Evolutionary conservation across 208 protist genomes (phyloP), one percentile per base, ranked within the genome.

Genomic region (Jaenimonas drosophilae): DNA sequence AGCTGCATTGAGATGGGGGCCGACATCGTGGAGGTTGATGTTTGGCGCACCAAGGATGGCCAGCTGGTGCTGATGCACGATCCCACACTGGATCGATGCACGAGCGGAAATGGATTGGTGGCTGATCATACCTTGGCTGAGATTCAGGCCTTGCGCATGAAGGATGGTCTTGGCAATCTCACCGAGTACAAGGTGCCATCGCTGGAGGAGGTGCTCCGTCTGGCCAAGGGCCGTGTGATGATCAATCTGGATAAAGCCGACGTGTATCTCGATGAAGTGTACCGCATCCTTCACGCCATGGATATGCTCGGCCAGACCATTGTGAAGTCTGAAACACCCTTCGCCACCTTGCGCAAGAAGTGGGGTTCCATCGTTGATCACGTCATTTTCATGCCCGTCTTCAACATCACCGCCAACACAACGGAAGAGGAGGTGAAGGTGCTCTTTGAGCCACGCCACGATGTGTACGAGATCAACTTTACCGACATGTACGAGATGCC

Each of bases 211-310:
- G 52, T 67, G 34, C 61, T 82, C 0, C 36, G 55, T 26, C 57
- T 67, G 6, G 56, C 49, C 23, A 70, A 67, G 33, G 9, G 49
- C 43, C 54, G 56, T 45, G 47, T 67, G 16, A 49, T 64, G 12
- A 31, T 82, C 19, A 82, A 82, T 47, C 69, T 82, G n/a, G 74
- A 82, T 50, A 82, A 82, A 53, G 74, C 74, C 1, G 74, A 82
- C 41, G 29, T 74, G 11, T 82, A 77, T 65, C 51, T 82, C 14
- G 63, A 65, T 26, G 57, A 82, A 20, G 50, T 75, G 17, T 62
- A 61, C 21, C 47, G 56, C 30, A 54, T 82, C 20, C 52, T 82
- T 34, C 43, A 59, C 14, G 50, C 54, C 29, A 70, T 61, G 0
- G 69, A 52, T 12, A 72, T 73, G 58, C 43, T 75, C 19, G 45